Percentiles rank a stretch among this genome's conserved stretches.
phyloP scores from a whole-genome alignment of 106 monocot species.

The Phalaenopsis aphrodite region DNA sequence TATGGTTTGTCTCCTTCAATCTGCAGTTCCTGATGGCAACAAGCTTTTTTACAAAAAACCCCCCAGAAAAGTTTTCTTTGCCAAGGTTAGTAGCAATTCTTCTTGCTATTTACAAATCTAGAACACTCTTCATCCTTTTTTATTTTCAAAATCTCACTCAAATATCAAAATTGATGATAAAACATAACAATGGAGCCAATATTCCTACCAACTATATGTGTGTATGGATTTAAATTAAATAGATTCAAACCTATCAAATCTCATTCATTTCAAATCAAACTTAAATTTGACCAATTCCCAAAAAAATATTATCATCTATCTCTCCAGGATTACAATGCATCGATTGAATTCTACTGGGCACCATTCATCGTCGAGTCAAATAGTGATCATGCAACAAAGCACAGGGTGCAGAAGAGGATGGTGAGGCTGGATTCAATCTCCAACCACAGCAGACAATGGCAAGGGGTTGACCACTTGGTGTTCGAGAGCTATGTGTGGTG shows the following conservation, averaged over 20 bases:
- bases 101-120: too few species aligned
- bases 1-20: conserved; percentile 41
- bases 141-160: too few species aligned
- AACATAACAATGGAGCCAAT: too few species aligned
- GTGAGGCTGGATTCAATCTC: conserved; percentile 30
- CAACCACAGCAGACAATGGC: conserved; percentile 24
- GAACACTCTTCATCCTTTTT: too few species aligned
- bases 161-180: too few species aligned
- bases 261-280: neutral
- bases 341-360: conserved; percentile 42
- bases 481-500: conserved; percentile 46
- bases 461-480: conserved; percentile 27
- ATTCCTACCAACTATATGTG: too few species aligned
- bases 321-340: conserved; percentile 30
- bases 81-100: conserved; percentile 9
- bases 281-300: neutral
- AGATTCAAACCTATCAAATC: neutral
- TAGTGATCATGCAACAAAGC: conserved; percentile 35
- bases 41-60: conserved; percentile 25
- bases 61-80: conserved; percentile 29
- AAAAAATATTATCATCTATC: too few species aligned
- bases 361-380: conserved; percentile 32
- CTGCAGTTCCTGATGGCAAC: conserved; percentile 15
- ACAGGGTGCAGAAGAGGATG: conserved; percentile 26
- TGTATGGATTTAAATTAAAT: too few species aligned